Evolutionary conservation across 2,329 filamentous ascomycete species (phyloP).

Genomic region (Penicillium griseofulvum): DNA sequence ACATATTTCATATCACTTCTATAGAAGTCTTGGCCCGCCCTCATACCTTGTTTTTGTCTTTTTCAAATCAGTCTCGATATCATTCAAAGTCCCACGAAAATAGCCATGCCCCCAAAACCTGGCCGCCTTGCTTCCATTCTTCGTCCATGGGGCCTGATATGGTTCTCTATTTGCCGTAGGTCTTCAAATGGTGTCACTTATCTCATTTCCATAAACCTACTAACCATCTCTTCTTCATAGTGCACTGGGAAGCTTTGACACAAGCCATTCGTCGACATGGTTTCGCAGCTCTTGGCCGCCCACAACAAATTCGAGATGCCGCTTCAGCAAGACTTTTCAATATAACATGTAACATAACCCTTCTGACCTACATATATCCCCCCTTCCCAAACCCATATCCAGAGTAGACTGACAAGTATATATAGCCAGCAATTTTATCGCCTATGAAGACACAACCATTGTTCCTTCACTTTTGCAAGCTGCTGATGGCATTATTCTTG

Average conservation of each 20-base stretch:
- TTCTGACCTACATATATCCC: not conserved
- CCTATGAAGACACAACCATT: conserved; percentile 35
- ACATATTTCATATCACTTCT: no score
- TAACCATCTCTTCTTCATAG: conserved; percentile 7
- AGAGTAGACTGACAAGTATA: not conserved
- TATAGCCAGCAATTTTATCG: conserved; percentile 28
- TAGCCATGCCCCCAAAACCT: conserved; percentile 7
- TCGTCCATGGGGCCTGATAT: conserved; percentile 17
- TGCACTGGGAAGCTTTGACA: conserved; percentile 19
- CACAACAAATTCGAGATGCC: conserved; percentile 16
- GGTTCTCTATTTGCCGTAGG: conserved; percentile 16
- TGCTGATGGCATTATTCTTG: conserved; percentile 41
- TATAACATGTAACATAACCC: conserved; percentile 14
- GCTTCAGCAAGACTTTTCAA: conserved; percentile 20
- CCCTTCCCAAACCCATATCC: not conserved
- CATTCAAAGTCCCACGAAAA: no score
- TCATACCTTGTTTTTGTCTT: no score
- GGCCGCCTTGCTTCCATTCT: conserved; percentile 11
- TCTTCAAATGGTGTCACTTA: no score
- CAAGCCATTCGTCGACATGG: conserved; percentile 18
- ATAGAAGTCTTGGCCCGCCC: no score
- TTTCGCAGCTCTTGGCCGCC: conserved; percentile 10
- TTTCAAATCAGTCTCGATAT: no score
- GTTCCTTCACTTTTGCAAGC: conserved; percentile 32
- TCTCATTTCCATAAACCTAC: not conserved